A percentile compares a stretch with the other conserved stretches of the same genome.
Conservation (phyloP, 1,284 basidiomycete genomes). For the Fomitopsis betulina region DNA sequence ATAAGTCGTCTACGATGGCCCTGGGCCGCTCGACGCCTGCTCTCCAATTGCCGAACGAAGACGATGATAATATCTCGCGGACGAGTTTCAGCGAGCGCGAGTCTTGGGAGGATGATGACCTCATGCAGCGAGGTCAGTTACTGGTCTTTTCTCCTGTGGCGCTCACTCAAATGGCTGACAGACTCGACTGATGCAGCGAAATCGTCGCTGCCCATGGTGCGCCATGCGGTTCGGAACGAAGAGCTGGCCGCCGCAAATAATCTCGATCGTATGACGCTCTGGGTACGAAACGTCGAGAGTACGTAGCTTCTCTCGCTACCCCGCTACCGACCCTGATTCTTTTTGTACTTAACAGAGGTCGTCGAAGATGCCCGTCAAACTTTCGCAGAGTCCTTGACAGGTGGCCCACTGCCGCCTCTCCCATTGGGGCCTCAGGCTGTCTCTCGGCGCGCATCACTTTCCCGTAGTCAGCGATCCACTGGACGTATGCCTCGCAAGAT, state of each 20-base stretch:
- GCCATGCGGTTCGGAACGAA: slow-evolving; percentile 46
- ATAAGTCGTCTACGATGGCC: slow-evolving; percentile 43
- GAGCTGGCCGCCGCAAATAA: slow-evolving; percentile 47
- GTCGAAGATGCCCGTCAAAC: slow-evolving; percentile 71
- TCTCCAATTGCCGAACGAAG: slow-evolving; percentile 13
- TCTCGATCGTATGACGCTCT: slow-evolving; percentile 65
- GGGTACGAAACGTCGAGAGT: slow-evolving; percentile 80
- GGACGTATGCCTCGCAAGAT: slow-evolving; percentile 51
- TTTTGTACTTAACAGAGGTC: slow-evolving; percentile 44
- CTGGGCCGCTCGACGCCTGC: slow-evolving; percentile 20
- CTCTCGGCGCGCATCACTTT: slow-evolving; percentile 41
- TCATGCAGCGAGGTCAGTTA: slow-evolving; percentile 37
- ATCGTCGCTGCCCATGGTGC: slow-evolving; percentile 47
- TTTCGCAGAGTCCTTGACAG: slow-evolving; percentile 50
- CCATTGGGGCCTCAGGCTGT: slow-evolving; percentile 56
- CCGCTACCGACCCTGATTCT: slow-evolving; percentile 4
- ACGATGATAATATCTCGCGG: slow-evolving; percentile 16
- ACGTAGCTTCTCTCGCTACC: slow-evolving; percentile 25
- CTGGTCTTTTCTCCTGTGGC: neutral
- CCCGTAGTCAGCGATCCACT: slow-evolving; percentile 38
- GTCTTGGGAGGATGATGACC: slow-evolving; percentile 46
- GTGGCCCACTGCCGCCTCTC: slow-evolving; percentile 48
- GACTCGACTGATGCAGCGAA: slow-evolving; percentile 24
- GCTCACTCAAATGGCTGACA: neutral
- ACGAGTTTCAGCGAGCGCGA: slow-evolving; percentile 31